Conservation (phyloP, 495 filamentous ascomycete species). For the Penicillium cosmopolitanum region DNA sequence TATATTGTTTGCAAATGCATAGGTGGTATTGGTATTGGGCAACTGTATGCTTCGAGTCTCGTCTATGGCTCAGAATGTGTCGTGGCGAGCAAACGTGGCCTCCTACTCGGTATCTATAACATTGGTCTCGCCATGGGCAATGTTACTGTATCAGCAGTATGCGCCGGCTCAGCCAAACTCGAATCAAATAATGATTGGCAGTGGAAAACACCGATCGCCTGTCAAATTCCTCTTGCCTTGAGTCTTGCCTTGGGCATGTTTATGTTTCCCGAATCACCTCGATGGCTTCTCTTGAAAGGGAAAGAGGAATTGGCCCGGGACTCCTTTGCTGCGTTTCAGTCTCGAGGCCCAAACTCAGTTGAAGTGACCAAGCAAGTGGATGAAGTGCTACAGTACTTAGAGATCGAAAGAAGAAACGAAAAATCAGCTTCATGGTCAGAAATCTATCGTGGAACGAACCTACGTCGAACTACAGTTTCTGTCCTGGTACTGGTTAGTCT, state of each 20-base stretch:
- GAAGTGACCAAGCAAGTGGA: conserved; percentile 28
- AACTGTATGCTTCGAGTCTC: conserved; percentile 23
- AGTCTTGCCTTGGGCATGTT: conserved; percentile 29
- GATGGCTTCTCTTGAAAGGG: conserved; percentile 28
- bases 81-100: conserved; percentile 30
- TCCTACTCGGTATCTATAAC: conserved; percentile 32
- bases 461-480: conserved; percentile 29
- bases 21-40: conserved; percentile 30
- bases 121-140: conserved; percentile 33
- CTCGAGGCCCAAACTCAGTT: conserved; percentile 22
- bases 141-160: conserved; percentile 29
- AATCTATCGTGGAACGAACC: conserved; percentile 26
- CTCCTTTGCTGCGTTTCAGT: conserved; percentile 27
- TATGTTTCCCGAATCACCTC: conserved; percentile 38
- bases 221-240: conserved; percentile 33
- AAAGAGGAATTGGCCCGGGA: conserved; percentile 27
- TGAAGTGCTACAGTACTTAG: conserved; percentile 28
- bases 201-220: conserved; percentile 37
- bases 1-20: conserved; percentile 39
- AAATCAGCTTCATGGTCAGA: conserved; percentile 22
- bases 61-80: conserved; percentile 37
- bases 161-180: conserved; percentile 28
- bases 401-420: conserved; percentile 14
- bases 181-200: conserved; percentile 29
- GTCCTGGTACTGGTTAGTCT: conserved; percentile 30